These are phyloP conservation scores for Aphanomyces stellatus DNA, from an alignment of 352 stramenopile genomes.

Conservation along the genomic window DNA sequence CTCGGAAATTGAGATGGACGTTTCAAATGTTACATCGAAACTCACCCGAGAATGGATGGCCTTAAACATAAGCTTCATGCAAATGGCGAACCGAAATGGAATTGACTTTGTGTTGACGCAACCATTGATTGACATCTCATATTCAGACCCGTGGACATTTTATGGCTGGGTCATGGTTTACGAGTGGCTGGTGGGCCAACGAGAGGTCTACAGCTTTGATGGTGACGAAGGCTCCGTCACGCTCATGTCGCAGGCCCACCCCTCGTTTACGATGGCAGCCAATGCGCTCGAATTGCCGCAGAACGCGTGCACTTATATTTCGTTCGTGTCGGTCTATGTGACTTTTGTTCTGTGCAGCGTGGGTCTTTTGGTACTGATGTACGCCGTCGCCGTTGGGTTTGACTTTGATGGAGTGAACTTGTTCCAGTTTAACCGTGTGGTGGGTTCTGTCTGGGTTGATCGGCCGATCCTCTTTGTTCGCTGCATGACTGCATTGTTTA, in stretches of 20 bases:
- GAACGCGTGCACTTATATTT: slow-evolving; percentile 13
- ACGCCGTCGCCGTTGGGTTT: background rate
- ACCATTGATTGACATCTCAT: background rate
- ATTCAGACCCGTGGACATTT: background rate
- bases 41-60: too few relatives aligned
- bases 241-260: background rate
- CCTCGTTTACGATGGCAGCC: background rate
- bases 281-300: slow-evolving; percentile 3
- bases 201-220: slow-evolving; percentile 8
- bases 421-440: slow-evolving; percentile 12
- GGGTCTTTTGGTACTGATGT: background rate
- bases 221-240: background rate
- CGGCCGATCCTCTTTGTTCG: slow-evolving; percentile 10
- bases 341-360: background rate
- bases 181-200: slow-evolving; percentile 1
- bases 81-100: too few relatives aligned
- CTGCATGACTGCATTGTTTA: slow-evolving; percentile 3
- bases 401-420: background rate
- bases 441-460: slow-evolving; percentile 14
- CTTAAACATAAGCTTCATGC: too few relatives aligned
- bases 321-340: slow-evolving; percentile 1
- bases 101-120: background rate
- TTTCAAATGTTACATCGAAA: too few relatives aligned
- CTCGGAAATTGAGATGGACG: background rate
- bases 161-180: slow-evolving; percentile 13